Evolutionary conservation across 2,329 filamentous ascomycete species (phyloP).

Genomic region (Phyllosticta citriasiana): DNA sequence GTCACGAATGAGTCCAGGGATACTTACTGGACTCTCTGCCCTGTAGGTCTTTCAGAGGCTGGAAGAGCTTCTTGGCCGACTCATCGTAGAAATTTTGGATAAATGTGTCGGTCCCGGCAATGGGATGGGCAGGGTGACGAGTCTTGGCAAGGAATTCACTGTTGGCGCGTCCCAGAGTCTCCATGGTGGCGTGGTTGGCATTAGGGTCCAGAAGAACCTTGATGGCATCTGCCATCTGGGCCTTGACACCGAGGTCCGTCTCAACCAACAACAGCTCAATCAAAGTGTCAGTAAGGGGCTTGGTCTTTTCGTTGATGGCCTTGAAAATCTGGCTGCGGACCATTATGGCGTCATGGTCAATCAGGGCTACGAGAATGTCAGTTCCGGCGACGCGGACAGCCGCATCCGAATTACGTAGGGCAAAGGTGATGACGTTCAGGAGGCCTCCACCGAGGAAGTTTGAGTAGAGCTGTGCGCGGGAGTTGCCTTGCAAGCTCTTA

Average conservation of each 20-base stretch:
- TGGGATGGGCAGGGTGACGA: slow-evolving; percentile 38
- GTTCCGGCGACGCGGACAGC: slow-evolving; percentile 83
- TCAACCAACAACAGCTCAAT: slow-evolving; percentile 88
- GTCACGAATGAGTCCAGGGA: not conserved
- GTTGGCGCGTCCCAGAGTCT: slow-evolving; percentile 50
- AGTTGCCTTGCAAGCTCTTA: slow-evolving; percentile 82
- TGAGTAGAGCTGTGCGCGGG: slow-evolving; percentile 71
- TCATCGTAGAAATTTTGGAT: slow-evolving; percentile 82
- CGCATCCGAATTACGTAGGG: slow-evolving; percentile 74
- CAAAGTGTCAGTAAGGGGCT: slow-evolving; percentile 79
- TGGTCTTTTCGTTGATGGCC: slow-evolving; percentile 77
- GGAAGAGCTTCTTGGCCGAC: slow-evolving; percentile 75
- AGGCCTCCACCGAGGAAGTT: slow-evolving; percentile 85
- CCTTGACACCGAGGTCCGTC: slow-evolving; percentile 87
- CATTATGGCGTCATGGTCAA: slow-evolving; percentile 92
- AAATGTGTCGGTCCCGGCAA: slow-evolving; percentile 73
- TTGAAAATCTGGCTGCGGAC: slow-evolving; percentile 89
- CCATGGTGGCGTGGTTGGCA: slow-evolving; percentile 49
- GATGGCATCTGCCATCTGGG: slow-evolving; percentile 88
- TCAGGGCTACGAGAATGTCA: slow-evolving; percentile 84
- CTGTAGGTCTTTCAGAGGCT: slow-evolving; percentile 74
- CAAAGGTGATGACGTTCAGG: slow-evolving; percentile 82
- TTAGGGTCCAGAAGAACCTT: slow-evolving; percentile 81
- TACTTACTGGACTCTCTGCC: slow-evolving; percentile 44
- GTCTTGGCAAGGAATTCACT: slow-evolving; percentile 59